Base-by-base conservation (phyloP, 805 yeast species). In the Candida chauliodis region DNA sequence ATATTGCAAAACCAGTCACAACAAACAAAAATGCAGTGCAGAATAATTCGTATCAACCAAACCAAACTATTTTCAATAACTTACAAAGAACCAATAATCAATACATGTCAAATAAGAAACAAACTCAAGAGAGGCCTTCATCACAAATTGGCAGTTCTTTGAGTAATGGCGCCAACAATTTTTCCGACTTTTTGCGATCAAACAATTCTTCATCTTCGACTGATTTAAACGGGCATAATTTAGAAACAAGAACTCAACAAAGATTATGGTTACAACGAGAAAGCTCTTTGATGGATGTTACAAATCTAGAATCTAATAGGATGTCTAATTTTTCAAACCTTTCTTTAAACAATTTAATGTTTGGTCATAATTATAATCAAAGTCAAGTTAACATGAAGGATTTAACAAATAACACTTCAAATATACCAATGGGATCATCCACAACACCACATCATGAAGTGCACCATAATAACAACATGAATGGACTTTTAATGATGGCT, bases 201-300 rank as follows among this genome's bases (percentile, higher is more conserved):
- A 48, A 46, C 30, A 38, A 38, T 28, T 40, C 45, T 8, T 24
- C 42, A 23, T 41, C 50, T 3, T 18, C 40, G 10, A 20, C 15
- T 10, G 27, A 22, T 7, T n/a, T 20, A 13, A 35, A 19, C 19
- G 21, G 23, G 3, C 37, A 34, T 25, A 40, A 37, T 38, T 36
- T 43, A 14, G 85, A 80, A 43, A 79, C 86, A 1, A 70, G 95
- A 61, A 85, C 95, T 0, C 95, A 87, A 53, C 93, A 84, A 53
- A 75, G 81, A 45, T 69, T 88, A 36, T 86, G 95, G 95, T 63
- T 87, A 23, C 95, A 84, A 56, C 68, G 91, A 46, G 91, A 84
- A 47, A 81, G 77, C 49, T 78, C 86, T 2, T 63, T 83, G 29
- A 63, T 81, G 61, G 90, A 82, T 53, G 58, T 80, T 37, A 64